Base-by-base conservation (phyloP, 371 early-diverging fungal genomes). In the Smittium culicis region DNA sequence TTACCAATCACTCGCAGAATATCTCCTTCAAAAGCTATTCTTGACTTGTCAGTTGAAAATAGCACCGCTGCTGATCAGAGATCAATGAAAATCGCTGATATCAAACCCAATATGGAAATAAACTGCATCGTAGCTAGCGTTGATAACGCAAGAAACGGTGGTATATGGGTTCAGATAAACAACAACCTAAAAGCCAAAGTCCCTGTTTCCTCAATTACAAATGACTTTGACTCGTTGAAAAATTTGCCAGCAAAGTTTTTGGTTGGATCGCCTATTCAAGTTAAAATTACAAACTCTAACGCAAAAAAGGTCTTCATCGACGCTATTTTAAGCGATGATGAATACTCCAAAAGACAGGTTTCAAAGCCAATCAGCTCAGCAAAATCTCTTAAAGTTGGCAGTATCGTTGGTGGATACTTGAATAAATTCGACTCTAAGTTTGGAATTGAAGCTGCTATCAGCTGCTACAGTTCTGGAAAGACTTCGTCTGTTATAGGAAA, bases 111-210 rank as follows among this genome's bases (percentile, higher is more conserved):
- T 1, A 70, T 79, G 0, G 65, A 72, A 20, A 64, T 77, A 35
- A 66, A 79, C 35, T 88, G 87, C 34, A 85, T 84, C 70, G 81
- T 90, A 61, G 79, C 79, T 32, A 76, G 76, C 25, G 70, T 86
- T 2, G 69, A 73, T 31, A 60, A 72, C 11, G 74, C 78, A 33
- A 58, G 62, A 16, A 33, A 35, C 30, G 61, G 54, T 35, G 74
- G 71, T 31, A 31, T 84, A 28, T 76, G 72, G 72, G 79, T 86
- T 34, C 69, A 68, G 14, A 58, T 88, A 29, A 71, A 75, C 32
- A 68, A 72, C 16, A 70, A 71, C 54, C 65, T 82, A 2, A 62
- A 69, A 3, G 87, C 85, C 34, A 73, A 77, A 27, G 77, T 85
- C 20, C 68, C 71, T 34, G 72, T 72, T 63, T 71, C 85, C 30